Evolutionary conservation across 345 rosid genomes (phyloP), one percentile per base, ranked within the genome.

Genomic region (Camelina hispida): DNA sequence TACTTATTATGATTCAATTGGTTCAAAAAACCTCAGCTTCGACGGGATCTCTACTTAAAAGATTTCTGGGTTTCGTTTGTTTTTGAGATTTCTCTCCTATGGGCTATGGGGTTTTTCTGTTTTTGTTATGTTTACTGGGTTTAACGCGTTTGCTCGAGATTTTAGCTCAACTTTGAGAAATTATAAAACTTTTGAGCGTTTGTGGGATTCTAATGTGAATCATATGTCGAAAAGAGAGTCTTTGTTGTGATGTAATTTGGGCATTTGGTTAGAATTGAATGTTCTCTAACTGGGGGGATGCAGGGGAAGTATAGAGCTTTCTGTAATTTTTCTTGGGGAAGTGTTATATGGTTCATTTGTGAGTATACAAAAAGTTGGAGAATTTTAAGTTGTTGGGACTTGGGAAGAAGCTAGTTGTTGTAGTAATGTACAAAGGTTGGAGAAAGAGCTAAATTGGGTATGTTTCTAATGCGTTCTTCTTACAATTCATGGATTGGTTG

Each of bases 381-480:
- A 43, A 61, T 64, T 73, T 73, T 73, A 42, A 62, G 13, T 18
- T 62, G 20, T 38, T 52, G 16, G 32, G 62, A 52, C n/a, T 38
- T 52, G 16, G 32, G 62, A 52, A 18, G 44, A 72, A 52, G 43
- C 35, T 62, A 62, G 52, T 62, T 72, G 35, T 72, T 72, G 11
- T 62, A 50, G 42, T 61, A n/a, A 51, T 62, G 46, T 9, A 42
- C 35, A 62, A 7, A 23, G 60, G 12, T 23, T 61, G 17, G 68
- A 13, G 18, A 61, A 23, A 62, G 69, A 52, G 69, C 76, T 52
- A 44, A 17, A 30, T 12, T 30, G 17, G 32, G 44, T 53, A n/a
- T 11, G 30, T 18, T 54, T 54, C 28, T 28, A 3, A 30, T 16
- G 25, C 35, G 16, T 46, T 56, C 47, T 44, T 28, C 34, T 50